Base-by-base conservation (phyloP, 2,329 filamentous ascomycete species). In the Aspergillus clavatus region DNA sequence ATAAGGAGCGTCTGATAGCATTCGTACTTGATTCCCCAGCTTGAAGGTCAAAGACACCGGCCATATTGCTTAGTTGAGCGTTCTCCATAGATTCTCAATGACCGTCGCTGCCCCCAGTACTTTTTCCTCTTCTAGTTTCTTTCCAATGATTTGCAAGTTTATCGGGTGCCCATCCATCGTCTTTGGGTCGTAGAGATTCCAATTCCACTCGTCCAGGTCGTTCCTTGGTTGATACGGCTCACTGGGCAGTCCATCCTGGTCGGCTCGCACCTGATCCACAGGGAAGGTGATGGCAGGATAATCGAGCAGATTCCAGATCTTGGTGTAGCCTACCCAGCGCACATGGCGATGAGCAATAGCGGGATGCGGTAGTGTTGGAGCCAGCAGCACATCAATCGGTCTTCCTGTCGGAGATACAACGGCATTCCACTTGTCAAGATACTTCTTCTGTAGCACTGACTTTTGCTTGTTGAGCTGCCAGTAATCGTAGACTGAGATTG, bases 391-490 rank as follows among this genome's bases (percentile, higher is more conserved):
- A 54, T 86, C 81, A 0, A 81, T 75, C 0, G 57, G 52, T 4
- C 64, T 66, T 0, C 75, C 78, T 0, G 73, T 74, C 0, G 67
- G 57, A 2, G 73, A 77, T 12, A 56, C 65, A 1, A 69, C 63
- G 0, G 59, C 58, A 36, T 76, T 75, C 81, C 81, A 85, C 46
- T 80, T 77, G 39, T 81, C 72, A 1, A 83, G 69, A 44, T 81
- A 83, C 2, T 65, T 68, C 46, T 81, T 74, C 50, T 82, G 78
- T 3, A 72, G 66, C 0, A 65, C 67, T 21, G 71, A 45, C 55
- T 84, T 84, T 21, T 72, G 70, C 48, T 70, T 78, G 62, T 84
- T 84, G 5, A 86, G 69, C 53, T 84, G 80, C 82, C 81, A 86
- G 62, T 85, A 86, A 4, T 81, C 71, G 46, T 79, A 83, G 0